Conservation (phyloP, 768 basidiomycete genomes). For the Myochromella boudieri region DNA sequence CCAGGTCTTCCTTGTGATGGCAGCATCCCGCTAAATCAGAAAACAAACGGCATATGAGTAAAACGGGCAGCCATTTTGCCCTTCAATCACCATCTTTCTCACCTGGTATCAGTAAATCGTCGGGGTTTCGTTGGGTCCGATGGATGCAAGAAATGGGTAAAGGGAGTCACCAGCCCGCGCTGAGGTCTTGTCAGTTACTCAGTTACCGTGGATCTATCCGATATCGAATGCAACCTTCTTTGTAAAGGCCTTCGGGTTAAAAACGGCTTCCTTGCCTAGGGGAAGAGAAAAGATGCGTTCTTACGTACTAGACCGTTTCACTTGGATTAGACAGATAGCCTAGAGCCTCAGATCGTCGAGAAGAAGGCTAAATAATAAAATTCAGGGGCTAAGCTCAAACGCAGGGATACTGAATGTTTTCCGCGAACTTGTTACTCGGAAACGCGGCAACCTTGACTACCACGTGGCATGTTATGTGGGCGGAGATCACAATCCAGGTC, state of each 20-base stretch:
- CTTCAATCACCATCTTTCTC: constrained; percentile 21
- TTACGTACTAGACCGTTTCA: constrained; percentile 13
- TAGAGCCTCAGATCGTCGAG: neutral
- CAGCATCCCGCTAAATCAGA: constrained; percentile 25
- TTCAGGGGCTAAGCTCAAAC: neutral
- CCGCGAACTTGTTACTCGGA: no score
- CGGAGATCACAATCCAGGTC: neutral
- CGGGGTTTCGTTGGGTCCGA: constrained; percentile 32
- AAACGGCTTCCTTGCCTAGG: constrained; percentile 14
- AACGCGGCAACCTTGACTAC: no score
- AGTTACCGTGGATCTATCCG: constrained; percentile 19
- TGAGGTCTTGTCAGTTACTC: constrained; percentile 17
- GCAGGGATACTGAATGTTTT: no score
- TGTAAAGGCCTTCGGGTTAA: constrained; percentile 17
- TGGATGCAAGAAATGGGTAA: constrained; percentile 21
- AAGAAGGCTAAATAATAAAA: neutral
- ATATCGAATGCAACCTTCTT: constrained; percentile 13
- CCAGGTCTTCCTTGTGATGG: constrained; percentile 33
- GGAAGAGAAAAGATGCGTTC: constrained; percentile 5
- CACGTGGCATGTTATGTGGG: no score
- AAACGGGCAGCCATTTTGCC: constrained; percentile 19
- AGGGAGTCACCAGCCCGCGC: no score
- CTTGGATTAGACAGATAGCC: constrained; percentile 1
- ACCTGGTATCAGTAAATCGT: constrained; percentile 20
- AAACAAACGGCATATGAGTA: constrained; percentile 17